These are phyloP conservation scores for Dianthus caryophyllus DNA, from an alignment of 148 eudicot genomes.

Conservation along the genomic window DNA sequence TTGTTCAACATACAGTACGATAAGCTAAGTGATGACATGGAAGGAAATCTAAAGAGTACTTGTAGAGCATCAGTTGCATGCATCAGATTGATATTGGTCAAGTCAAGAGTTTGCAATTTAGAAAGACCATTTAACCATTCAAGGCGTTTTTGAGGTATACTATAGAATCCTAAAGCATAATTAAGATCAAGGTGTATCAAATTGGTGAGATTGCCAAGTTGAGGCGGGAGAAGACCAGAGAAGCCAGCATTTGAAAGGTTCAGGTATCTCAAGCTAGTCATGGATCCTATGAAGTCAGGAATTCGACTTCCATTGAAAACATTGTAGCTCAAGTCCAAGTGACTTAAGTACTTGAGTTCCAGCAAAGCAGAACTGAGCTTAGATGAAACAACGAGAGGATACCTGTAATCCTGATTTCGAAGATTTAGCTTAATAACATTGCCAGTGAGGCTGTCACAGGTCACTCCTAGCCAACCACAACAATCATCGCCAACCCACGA, in stretches of 20 bases:
- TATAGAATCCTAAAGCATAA: too few relatives aligned
- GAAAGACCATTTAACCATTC: conserved; percentile 1
- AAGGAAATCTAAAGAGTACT: conserved; percentile 4
- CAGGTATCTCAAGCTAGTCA: conserved; percentile 5
- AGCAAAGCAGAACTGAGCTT: background rate
- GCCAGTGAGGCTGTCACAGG: conserved; percentile 17
- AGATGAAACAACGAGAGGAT: background rate
- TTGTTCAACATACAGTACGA: background rate
- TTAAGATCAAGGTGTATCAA: background rate
- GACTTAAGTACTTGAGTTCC: conserved; percentile 2
- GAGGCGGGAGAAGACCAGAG: conserved; percentile 2
- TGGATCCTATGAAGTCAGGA: conserved; percentile 9
- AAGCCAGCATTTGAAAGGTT: conserved; percentile 2
- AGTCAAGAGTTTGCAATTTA: background rate
- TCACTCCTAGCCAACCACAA: conserved; percentile 29
- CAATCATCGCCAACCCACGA: conserved; percentile 22
- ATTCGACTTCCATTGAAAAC: conserved; percentile 5
- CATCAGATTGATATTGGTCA: background rate
- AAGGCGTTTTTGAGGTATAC: background rate
- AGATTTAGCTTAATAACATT: background rate
- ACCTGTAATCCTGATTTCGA: background rate
- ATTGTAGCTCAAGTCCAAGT: conserved; percentile 15
- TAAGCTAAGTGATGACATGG: background rate
- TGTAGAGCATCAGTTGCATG: background rate
- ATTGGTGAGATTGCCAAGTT: conserved; percentile 1